phyloP scores from a whole-genome alignment of 2,329 filamentous ascomycete genomes.

The Exophiala xenobiotica region DNA sequence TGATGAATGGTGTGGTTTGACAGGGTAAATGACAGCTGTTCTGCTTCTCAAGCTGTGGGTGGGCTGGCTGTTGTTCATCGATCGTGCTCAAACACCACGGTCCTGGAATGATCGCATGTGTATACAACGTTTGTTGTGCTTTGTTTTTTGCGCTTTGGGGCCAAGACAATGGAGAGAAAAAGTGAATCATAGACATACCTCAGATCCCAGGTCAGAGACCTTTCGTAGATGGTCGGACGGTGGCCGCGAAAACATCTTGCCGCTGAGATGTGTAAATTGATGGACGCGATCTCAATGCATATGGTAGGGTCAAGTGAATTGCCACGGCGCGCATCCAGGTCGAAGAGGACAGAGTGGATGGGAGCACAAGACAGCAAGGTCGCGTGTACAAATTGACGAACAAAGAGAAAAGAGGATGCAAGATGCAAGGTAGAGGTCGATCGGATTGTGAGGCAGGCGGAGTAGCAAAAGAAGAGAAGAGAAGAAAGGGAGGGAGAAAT shows the following conservation, averaged over 20 bases:
- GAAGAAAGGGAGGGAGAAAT: too few species aligned
- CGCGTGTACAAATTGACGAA: not conserved
- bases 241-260: conserved; percentile 18
- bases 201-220: conserved; percentile 11
- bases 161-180: not conserved
- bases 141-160: conserved; percentile 1
- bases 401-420: not conserved
- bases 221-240: conserved; percentile 17
- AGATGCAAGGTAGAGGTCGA: not conserved
- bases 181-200: conserved; percentile 17
- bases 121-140: not conserved
- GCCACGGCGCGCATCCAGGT: not conserved
- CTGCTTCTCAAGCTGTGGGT: too few species aligned
- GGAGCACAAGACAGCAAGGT: not conserved
- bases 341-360: not conserved
- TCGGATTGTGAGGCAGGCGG: too few species aligned
- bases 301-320: not conserved
- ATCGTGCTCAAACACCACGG: too few species aligned
- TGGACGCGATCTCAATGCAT: not conserved
- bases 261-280: not conserved
- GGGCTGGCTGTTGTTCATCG: too few species aligned
- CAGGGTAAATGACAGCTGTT: too few species aligned
- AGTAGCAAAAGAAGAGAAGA: too few species aligned
- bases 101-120: too few species aligned
- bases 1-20: too few species aligned